Evolutionary conservation across 805 yeast species (phyloP).

Genomic region (Hanseniaspora lindneri): DNA sequence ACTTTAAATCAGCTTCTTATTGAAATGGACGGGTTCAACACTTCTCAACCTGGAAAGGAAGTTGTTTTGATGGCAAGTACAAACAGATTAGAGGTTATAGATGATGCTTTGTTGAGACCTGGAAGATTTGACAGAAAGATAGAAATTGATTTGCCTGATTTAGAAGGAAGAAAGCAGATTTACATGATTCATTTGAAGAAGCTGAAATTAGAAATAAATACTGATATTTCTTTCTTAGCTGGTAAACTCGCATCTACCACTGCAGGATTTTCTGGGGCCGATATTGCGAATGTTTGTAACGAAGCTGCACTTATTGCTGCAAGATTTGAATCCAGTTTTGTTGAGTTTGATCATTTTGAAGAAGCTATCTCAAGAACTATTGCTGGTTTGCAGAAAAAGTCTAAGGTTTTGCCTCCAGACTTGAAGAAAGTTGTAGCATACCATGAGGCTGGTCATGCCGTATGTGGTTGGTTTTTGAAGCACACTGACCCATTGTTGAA

Average conservation of each 20-base stretch:
- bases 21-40: slow-evolving; percentile 96
- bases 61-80: slow-evolving; percentile 97
- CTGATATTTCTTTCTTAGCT: slow-evolving; percentile 44
- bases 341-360: slow-evolving; percentile 73
- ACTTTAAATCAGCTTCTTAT: slow-evolving; percentile 90
- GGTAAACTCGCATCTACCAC: slow-evolving; percentile 91
- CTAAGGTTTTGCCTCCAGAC: slow-evolving; percentile 67
- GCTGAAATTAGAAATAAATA: slow-evolving; percentile 35
- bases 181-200: slow-evolving; percentile 75
- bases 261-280: slow-evolving; percentile 98
- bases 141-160: slow-evolving; percentile 81
- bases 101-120: slow-evolving; percentile 86
- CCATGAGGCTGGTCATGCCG: slow-evolving; percentile 98
- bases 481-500: slow-evolving; percentile 87
- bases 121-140: slow-evolving; percentile 96
- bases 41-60: slow-evolving; percentile 51
- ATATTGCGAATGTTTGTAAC: slow-evolving; percentile 90
- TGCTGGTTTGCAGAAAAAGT: slow-evolving; percentile 88
- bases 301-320: slow-evolving; percentile 98
- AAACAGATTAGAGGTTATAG: slow-evolving; percentile 86
- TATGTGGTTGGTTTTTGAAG: slow-evolving; percentile 91
- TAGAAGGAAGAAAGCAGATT: slow-evolving; percentile 88
- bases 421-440: slow-evolving; percentile 88
- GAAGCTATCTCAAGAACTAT: slow-evolving; percentile 94
- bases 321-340: slow-evolving; percentile 57